Base-by-base conservation (phyloP, 805 yeast genomes). In the Tanozyma kutaoensis region DNA sequence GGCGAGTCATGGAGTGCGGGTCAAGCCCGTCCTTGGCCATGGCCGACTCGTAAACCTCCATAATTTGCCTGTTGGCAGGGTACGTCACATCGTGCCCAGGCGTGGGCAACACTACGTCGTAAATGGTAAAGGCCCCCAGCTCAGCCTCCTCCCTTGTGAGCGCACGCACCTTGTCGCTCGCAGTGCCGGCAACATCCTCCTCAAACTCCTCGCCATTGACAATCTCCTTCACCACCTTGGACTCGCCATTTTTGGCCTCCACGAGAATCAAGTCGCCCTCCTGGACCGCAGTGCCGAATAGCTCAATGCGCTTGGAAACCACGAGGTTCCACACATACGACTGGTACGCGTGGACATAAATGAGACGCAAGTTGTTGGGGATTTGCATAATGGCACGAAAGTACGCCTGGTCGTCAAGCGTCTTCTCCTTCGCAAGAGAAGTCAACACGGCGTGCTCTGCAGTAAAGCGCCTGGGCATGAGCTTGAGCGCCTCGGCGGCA, bases 281-380 rank as follows among this genome's bases (percentile, higher is more conserved):
- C 31, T 79, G 77, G 20, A 79, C 69, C 15, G 63, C 48, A 34
- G 69, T 45, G 2, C 96, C 96, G 50, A 66, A 77, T 30, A 74
- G 45, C 40, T 69, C 70, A 23, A 84, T 60, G 45, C 98, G 66
- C 38, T 68, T 69, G 27, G 93, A 76, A 1, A 85, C 88, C 20
- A 76, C 93, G 28, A 65, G 48, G 46, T 93, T 93, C 99, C 98
- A 93, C 16, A 91, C 69, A 45, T 76, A 91, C 36, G 95, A 82
- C 55, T 91, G 98, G 50, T 93, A 93, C 3, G 98, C 95, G 52
- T 91, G 99, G 2, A 80, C 95, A 46, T 91, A 91, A 93, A 91
- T 88, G 32, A 86, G 71, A 48, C 95, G 66, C 46, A 91, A 60
- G 46, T 86, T 86, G 51, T 95, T 70, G 19, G 98, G 97, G 38